These are phyloP conservation scores for Penicillium concentricum DNA, from an alignment of 2,329 filamentous ascomycete genomes.

Conservation along the genomic window DNA sequence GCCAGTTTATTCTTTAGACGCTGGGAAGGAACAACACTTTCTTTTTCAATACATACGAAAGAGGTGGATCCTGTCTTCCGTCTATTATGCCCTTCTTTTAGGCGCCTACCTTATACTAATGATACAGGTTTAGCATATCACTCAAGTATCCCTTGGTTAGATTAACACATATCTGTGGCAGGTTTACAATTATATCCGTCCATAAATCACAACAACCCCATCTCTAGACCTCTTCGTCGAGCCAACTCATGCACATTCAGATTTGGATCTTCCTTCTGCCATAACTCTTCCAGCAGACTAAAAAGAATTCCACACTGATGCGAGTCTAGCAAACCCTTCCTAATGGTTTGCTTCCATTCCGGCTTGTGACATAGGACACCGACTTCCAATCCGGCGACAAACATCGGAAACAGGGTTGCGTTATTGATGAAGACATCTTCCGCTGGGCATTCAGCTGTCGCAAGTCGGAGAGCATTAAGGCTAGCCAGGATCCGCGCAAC, in stretches of 20 bases:
- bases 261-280: constrained; percentile 14
- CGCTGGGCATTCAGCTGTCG: constrained; percentile 14
- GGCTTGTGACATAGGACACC: constrained; percentile 15
- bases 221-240: constrained; percentile 20
- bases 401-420: constrained; percentile 25
- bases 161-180: background rate
- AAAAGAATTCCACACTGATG: constrained; percentile 15
- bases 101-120: background rate
- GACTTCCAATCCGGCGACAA: constrained; percentile 23
- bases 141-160: background rate
- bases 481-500: constrained; percentile 25
- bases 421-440: constrained; percentile 24
- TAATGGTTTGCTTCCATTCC: constrained; percentile 19
- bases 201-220: constrained; percentile 23
- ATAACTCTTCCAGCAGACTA: constrained; percentile 27
- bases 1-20: too few species aligned
- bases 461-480: constrained; percentile 27
- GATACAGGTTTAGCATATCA: background rate
- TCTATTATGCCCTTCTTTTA: background rate
- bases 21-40: too few species aligned
- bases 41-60: background rate
- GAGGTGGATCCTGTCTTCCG: background rate
- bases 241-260: constrained; percentile 24
- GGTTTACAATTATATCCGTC: background rate
- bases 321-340: constrained; percentile 4